These are phyloP conservation scores for Holtermannia corniformis DNA, from an alignment of 768 basidiomycete genomes.

Conservation along the genomic window DNA sequence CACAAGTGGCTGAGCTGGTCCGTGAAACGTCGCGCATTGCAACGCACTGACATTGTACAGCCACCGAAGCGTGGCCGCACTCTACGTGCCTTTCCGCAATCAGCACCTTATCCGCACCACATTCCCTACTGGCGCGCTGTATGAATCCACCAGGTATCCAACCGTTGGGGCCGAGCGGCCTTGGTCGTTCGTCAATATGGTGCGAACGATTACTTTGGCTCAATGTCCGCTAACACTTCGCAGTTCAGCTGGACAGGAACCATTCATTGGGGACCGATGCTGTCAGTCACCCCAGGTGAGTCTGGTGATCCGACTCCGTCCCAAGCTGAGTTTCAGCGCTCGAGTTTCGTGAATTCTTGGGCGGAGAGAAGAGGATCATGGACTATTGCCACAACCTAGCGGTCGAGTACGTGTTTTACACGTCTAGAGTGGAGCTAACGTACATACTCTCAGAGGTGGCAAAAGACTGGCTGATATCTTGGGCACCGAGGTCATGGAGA, in stretches of 20 bases:
- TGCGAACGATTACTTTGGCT: no score
- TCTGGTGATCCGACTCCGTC: background rate
- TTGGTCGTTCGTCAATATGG: conserved; percentile 25
- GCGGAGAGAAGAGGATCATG: conserved; percentile 65
- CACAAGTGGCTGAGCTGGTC: conserved; percentile 70
- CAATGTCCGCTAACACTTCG: background rate
- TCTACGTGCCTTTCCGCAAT: conserved; percentile 60
- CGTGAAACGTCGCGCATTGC: background rate
- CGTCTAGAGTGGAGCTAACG: background rate
- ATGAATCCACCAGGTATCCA: conserved; percentile 30
- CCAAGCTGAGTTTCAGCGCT: conserved; percentile 46
- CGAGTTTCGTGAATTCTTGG: conserved; percentile 61
- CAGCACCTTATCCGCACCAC: conserved; percentile 28
- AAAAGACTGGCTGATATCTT: conserved; percentile 52
- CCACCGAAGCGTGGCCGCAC: conserved; percentile 55
- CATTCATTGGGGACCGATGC: background rate
- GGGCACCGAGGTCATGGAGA: conserved; percentile 57
- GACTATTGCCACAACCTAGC: conserved; percentile 63
- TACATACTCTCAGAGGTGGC: conserved; percentile 46
- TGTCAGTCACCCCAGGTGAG: background rate
- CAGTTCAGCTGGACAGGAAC: background rate
- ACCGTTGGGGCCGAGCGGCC: conserved; percentile 7
- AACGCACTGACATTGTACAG: conserved; percentile 2
- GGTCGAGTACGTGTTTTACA: conserved; percentile 37
- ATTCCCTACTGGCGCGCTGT: conserved; percentile 30